A percentile compares a stretch with the other conserved stretches of the same genome.
Evolutionary conservation across 1,284 basidiomycete species (phyloP).

Genomic region (Vanrija sp.): DNA sequence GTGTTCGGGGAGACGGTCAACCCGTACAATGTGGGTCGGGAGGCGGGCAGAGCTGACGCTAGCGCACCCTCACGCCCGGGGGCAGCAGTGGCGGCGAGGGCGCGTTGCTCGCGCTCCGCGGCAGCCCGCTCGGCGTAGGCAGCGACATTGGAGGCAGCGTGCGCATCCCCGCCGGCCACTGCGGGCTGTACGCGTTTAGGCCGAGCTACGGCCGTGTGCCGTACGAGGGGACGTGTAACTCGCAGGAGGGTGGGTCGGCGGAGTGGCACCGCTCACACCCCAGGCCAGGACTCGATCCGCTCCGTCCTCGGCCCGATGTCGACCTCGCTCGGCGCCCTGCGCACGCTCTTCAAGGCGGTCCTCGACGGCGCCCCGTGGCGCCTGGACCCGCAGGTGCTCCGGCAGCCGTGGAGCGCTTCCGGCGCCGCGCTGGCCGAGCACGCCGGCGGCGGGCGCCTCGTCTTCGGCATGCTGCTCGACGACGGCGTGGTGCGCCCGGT

Average conservation of each 20-base stretch:
- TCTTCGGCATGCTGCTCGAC: constrained; percentile 57
- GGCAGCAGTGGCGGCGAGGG: constrained; percentile 64
- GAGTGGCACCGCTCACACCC: constrained; percentile 52
- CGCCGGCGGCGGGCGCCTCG: constrained; percentile 45
- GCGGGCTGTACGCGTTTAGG: constrained; percentile 17
- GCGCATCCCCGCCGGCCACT: constrained; percentile 12
- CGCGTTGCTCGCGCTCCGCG: constrained; percentile 59
- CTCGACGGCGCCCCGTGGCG: constrained; percentile 57
- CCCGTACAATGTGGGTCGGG: constrained; percentile 15
- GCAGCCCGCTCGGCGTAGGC: constrained; percentile 59
- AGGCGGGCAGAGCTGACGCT: neutral
- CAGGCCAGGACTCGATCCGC: constrained; percentile 37
- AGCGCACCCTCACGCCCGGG: constrained; percentile 55
- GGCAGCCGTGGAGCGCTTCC: constrained; percentile 55
- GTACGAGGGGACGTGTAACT: constrained; percentile 1
- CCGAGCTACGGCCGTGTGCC: neutral
- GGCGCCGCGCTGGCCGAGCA: constrained; percentile 27
- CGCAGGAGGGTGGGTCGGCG: neutral
- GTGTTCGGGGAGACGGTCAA: constrained; percentile 19
- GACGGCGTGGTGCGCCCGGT: constrained; percentile 58
- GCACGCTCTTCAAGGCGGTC: constrained; percentile 51
- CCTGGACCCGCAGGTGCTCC: constrained; percentile 55
- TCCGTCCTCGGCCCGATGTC: constrained; percentile 68
- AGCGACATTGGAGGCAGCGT: constrained; percentile 47
- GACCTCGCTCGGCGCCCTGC: constrained; percentile 57